Evolutionary conservation across 2,329 filamentous ascomycete species (phyloP).

Genomic region (Hypoxylon sp.): DNA sequence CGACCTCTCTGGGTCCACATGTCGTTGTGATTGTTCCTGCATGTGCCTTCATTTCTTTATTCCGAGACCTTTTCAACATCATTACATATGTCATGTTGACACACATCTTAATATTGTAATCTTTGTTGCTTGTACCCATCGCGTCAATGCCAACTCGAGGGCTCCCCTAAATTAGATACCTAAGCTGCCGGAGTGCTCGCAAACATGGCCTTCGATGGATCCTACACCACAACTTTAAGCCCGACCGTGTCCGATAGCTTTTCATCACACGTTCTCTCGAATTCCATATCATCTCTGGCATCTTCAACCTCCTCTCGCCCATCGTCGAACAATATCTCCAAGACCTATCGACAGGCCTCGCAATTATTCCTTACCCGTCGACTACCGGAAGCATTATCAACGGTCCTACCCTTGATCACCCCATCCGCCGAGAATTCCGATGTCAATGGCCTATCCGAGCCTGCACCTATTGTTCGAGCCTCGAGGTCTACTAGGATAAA

Average conservation of each 20-base stretch:
- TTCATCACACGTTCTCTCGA: conserved; percentile 66
- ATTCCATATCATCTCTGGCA: conserved; percentile 77
- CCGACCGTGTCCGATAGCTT: conserved; percentile 61
- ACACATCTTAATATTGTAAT: conserved; percentile 15
- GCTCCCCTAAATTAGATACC: not conserved
- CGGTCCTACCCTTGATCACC: conserved; percentile 83
- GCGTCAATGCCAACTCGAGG: conserved; percentile 20
- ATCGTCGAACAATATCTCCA: conserved; percentile 80
- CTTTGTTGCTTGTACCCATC: conserved; percentile 25
- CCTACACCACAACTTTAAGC: conserved; percentile 59
- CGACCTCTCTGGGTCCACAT: conserved; percentile 38
- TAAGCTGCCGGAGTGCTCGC: conserved; percentile 27
- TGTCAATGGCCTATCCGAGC: conserved; percentile 60
- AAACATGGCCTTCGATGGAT: conserved; percentile 58
- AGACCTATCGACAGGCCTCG: conserved; percentile 92
- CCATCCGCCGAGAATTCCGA: conserved; percentile 62
- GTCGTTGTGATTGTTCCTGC: conserved; percentile 34
- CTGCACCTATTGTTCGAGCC: conserved; percentile 81
- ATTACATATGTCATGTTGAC: conserved; percentile 29
- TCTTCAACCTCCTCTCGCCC: conserved; percentile 71
- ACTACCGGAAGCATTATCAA: conserved; percentile 87
- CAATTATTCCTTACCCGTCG: conserved; percentile 95
- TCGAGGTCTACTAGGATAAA: conserved; percentile 89
- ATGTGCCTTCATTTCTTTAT: conserved; percentile 22
- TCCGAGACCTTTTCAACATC: conserved; percentile 4